Evolutionary conservation across 2,329 filamentous ascomycete genomes (phyloP), one percentile per base, ranked within the genome.

Genomic region (Aspergillus awamori): DNA sequence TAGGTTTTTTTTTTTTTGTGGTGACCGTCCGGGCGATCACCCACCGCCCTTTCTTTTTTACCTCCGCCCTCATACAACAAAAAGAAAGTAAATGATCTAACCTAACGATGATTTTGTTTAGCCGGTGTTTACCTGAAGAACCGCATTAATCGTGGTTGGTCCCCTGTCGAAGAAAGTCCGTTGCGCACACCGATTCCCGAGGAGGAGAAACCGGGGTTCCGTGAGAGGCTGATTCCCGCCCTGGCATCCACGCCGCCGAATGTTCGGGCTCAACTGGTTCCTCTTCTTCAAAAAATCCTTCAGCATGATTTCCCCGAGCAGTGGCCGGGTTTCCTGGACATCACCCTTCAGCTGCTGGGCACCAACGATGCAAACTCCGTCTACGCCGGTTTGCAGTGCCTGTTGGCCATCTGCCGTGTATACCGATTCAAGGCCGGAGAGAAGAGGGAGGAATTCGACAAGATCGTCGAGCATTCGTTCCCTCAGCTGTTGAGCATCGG

Each of bases 121-220:
- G 94, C 93, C 73, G 93, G 94, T 74, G 92, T 99, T 70, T 99
- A 98, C 81, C 87, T 98, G 77, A 99, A 99, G 83, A 98, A 99
- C 81, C 90, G 93, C 75, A 90, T 98, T 77, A 94, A 91, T 77
- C 90, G 93, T 75, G 93, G 92, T 71, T 99, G 95, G 95, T 86
- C 89, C 59, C 87, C 86, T 65, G 84, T 85, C 72, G 91, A 96
- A 67, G 90, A 94, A 67, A 88, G 85, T 74, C 86, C 88, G 65
- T 85, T 86, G 72, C 88, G 90, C 70, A 87, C 87, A 70, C 82
- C 89, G 69, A 95, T 97, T 79, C 85, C 90, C 70, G 94, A 98
- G 74, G 88, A 91, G 63, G 95, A 97, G 79, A 97, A 97, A 81
- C 83, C 86, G 59, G 87, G 90, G 68, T 92, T 98, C 75, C 87